phyloP scores from a whole-genome alignment of 2,329 filamentous ascomycete genomes.

The Whalleya microplaca region DNA sequence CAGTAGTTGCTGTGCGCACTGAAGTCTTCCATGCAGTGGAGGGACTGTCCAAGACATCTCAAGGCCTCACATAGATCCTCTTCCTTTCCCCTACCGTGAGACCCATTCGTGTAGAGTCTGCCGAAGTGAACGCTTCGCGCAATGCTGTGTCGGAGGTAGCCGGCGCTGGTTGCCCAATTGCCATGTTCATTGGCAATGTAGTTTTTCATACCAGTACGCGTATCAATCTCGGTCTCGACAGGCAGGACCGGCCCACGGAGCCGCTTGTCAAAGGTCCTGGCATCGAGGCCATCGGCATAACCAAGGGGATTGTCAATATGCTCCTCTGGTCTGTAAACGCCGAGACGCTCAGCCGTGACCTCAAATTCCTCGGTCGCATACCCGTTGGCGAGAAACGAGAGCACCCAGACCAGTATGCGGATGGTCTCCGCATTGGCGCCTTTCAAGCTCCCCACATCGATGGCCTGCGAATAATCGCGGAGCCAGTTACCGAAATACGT shows the following conservation, averaged over 20 bases:
- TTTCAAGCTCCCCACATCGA: slow-evolving; percentile 81
- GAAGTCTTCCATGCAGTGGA: slow-evolving; percentile 80
- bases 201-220: slow-evolving; percentile 93
- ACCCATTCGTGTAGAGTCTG: slow-evolving; percentile 71
- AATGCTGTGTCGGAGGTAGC: slow-evolving; percentile 79
- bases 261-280: slow-evolving; percentile 77
- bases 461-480: slow-evolving; percentile 81
- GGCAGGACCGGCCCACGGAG: slow-evolving; percentile 78
- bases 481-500: slow-evolving; percentile 89
- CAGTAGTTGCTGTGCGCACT: slow-evolving; percentile 84
- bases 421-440: slow-evolving; percentile 79
- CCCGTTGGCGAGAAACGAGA: slow-evolving; percentile 80
- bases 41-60: slow-evolving; percentile 73
- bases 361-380: slow-evolving; percentile 88
- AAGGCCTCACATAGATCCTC: slow-evolving; percentile 81
- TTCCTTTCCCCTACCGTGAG: slow-evolving; percentile 66
- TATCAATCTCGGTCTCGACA: slow-evolving; percentile 74
- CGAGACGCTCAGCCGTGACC: slow-evolving; percentile 78
- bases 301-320: slow-evolving; percentile 79
- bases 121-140: slow-evolving; percentile 77
- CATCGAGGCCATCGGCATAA: slow-evolving; percentile 86
- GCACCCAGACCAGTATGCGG: slow-evolving; percentile 77
- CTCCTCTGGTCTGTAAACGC: slow-evolving; percentile 78
- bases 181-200: slow-evolving; percentile 93
- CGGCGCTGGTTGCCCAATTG: slow-evolving; percentile 86